A percentile compares a stretch with the other conserved stretches of the same genome.
Evolutionary conservation across 139 green algal genomes (phyloP).

Genomic region (Micractinium sp.): DNA sequence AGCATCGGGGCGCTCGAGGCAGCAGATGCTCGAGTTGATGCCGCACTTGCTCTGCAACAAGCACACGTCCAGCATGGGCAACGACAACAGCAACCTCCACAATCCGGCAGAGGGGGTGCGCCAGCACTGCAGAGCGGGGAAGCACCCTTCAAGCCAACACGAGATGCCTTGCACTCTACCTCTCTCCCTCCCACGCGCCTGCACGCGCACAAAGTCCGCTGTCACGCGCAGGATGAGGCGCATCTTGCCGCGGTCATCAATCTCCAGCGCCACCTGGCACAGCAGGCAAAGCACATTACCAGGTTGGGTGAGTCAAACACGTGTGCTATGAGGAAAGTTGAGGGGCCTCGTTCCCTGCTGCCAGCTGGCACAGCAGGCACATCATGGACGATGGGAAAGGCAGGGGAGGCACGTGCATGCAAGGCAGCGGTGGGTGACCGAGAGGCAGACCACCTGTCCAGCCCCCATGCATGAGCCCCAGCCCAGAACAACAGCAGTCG

Average conservation of each 20-base stretch:
- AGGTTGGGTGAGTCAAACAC: background rate
- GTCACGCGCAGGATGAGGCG: slow-evolving; percentile 59
- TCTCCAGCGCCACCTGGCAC: slow-evolving; percentile 66
- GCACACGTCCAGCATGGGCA: background rate
- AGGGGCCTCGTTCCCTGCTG: too few species aligned
- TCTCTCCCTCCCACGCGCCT: slow-evolving; percentile 45
- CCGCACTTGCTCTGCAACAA: slow-evolving; percentile 39
- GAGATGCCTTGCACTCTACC: too few species aligned
- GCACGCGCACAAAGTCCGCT: slow-evolving; percentile 76
- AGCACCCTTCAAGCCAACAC: background rate
- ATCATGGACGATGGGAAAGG: too few species aligned
- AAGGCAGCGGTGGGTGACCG: too few species aligned
- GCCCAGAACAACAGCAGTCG: background rate
- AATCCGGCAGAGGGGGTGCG: background rate
- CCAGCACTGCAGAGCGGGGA: background rate
- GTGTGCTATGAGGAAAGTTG: background rate
- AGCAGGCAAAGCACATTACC: background rate
- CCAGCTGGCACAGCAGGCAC: too few species aligned
- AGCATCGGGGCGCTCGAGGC: background rate
- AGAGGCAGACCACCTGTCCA: background rate
- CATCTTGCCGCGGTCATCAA: slow-evolving; percentile 67
- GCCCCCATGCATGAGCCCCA: background rate
- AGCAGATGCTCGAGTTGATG: slow-evolving; percentile 15
- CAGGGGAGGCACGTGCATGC: too few species aligned
- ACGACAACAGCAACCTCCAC: too few species aligned